phyloP scores from a whole-genome alignment of 768 basidiomycete genomes.

The Psilocybe cubensis region DNA sequence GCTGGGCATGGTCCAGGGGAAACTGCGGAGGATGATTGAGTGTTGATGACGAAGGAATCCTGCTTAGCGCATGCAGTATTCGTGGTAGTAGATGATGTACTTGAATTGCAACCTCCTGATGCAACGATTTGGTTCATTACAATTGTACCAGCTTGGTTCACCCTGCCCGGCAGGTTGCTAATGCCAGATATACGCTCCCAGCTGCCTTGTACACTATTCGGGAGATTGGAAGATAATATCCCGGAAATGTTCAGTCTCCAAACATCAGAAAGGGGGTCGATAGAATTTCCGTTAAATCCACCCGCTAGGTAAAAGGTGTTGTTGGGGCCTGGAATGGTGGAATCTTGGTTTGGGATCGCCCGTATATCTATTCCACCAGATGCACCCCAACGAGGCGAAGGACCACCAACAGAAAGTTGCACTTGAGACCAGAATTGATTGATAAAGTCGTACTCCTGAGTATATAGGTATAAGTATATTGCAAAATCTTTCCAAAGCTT shows the following conservation, averaged over 20 bases:
- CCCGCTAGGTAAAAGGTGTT: constrained; percentile 78
- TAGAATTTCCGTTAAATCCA: constrained; percentile 55
- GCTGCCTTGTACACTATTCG: constrained; percentile 49
- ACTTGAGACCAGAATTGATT: constrained; percentile 80
- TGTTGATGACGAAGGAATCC: constrained; percentile 60
- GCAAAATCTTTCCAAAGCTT: background rate
- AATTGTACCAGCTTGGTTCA: constrained; percentile 63
- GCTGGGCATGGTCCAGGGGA: constrained; percentile 59
- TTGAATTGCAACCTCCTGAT: constrained; percentile 62
- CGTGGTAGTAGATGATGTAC: constrained; percentile 28
- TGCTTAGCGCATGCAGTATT: constrained; percentile 59
- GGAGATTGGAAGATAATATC: constrained; percentile 70
- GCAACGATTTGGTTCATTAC: constrained; percentile 55
- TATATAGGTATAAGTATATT: constrained; percentile 1
- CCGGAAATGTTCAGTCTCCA: constrained; percentile 76
- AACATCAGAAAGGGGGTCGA: constrained; percentile 61
- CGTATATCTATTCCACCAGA: constrained; percentile 75
- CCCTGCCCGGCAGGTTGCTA: constrained; percentile 37
- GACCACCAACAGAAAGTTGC: constrained; percentile 50
- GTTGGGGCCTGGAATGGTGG: constrained; percentile 55
- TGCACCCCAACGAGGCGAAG: constrained; percentile 70
- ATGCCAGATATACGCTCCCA: constrained; percentile 58
- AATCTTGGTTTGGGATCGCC: constrained; percentile 43
- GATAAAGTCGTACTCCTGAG: constrained; percentile 79
- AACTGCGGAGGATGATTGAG: constrained; percentile 35